Base-by-base conservation (phyloP, 176 grass and related monocot genomes). In the Raddia guianensis region DNA sequence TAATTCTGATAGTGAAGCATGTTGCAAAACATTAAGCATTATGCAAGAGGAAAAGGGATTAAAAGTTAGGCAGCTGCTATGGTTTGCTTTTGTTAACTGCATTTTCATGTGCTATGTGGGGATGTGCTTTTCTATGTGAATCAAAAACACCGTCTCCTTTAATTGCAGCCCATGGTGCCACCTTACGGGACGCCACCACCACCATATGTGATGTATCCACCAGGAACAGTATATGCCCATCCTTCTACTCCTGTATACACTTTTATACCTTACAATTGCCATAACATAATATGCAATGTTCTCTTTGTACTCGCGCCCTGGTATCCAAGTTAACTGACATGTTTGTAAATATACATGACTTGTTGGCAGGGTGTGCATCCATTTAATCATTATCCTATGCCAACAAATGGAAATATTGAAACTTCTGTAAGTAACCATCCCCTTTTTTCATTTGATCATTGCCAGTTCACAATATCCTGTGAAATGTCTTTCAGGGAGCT, bases 131-230 rank as follows among this genome's bases (percentile, higher is more conserved):
- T 37, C 49, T 83, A 61, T 52, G 13, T 59, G 40, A 63, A 85
- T 61, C 56, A 4, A 72, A 85, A 86, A 68, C 78, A 70, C 18
- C 33, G 3, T 34, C 44, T 50, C 70, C 40, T 75, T 54, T 54
- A 74, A 81, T 82, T 91, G 71, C 89, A 95, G 96, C 88, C 82
- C 63, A 85, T 95, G 81, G 91, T 98, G 79, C 90, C 87, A 78
- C 93, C 93, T 74, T 97, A 94, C 52, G 91, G 89, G 35, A 94
- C 85, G 7, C 89, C 86, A 12, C 80, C 89, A 82, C 88, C 90
- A 81, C 87, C 87, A 59, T 98, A 95, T 89, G 57, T 95, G 78
- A 93, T 93, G 90, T 98, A 98, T 87, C 96, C 96, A 78, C 92
- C 92, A 77, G 90, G 92, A 87, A 94, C 92, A 78, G 89, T 95